Percentiles rank a stretch among this genome's conserved stretches.
Conservation (phyloP, 805 yeast genomes). For the Komagataella ulmi region DNA sequence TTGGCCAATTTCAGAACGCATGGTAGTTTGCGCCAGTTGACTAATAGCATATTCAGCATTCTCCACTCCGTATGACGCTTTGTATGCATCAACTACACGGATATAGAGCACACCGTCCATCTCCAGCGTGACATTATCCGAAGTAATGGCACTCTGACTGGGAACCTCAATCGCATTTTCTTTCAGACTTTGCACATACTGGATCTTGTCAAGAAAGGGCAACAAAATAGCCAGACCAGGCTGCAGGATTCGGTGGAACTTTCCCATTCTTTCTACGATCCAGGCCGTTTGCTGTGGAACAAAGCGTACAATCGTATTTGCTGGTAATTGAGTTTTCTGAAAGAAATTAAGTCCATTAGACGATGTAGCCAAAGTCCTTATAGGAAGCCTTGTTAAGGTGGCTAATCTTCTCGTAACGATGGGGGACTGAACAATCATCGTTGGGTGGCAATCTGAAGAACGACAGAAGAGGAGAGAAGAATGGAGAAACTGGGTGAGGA, state of each 20-base stretch:
- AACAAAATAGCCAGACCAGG: conserved; percentile 69
- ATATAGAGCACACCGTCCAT: conserved; percentile 77
- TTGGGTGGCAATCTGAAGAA: background rate
- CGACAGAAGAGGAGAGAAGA: background rate
- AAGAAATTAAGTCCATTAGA: conserved; percentile 30
- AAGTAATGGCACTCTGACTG: conserved; percentile 71
- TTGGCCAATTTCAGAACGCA: conserved; percentile 84
- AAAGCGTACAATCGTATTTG: conserved; percentile 61
- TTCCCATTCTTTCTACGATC: conserved; percentile 88
- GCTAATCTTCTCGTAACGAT: background rate
- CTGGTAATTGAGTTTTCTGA: conserved; percentile 52
- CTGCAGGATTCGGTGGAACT: conserved; percentile 50
- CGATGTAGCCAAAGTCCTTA: background rate
- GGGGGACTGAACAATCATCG: background rate
- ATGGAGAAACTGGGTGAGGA: background rate
- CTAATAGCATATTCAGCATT: conserved; percentile 77
- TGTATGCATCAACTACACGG: conserved; percentile 68
- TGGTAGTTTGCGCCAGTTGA: conserved; percentile 82
- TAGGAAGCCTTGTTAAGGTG: background rate
- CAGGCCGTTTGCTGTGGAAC: conserved; percentile 89
- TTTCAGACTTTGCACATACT: conserved; percentile 71
- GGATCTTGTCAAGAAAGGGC: conserved; percentile 64
- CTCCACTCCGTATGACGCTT: conserved; percentile 81
- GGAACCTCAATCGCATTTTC: conserved; percentile 83
- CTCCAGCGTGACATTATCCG: conserved; percentile 75